phyloP scores from a whole-genome alignment of 2,329 filamentous ascomycete species.

The Emergomyces orientalis region DNA sequence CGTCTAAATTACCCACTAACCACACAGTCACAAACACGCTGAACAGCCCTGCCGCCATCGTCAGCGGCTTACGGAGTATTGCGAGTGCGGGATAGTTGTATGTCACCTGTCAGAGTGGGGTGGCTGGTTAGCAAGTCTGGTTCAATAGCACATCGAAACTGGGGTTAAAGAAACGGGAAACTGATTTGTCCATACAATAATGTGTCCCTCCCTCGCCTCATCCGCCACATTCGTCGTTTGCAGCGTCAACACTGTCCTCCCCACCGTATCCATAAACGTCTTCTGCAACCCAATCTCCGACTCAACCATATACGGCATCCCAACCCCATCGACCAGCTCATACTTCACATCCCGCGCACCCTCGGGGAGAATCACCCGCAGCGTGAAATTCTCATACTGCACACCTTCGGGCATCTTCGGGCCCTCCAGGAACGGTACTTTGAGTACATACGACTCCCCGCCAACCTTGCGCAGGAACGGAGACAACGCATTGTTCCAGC shows the following conservation, averaged over 20 bases:
- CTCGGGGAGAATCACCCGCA: conserved; percentile 82
- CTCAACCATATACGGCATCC: conserved; percentile 46
- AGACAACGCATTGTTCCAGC: conserved; percentile 83
- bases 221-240: conserved; percentile 82
- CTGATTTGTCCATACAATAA: conserved; percentile 48
- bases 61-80: conserved; percentile 73
- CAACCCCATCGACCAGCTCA: conserved; percentile 74
- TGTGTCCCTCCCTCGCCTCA: conserved; percentile 71
- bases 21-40: conserved; percentile 66
- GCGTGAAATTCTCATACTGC: conserved; percentile 69
- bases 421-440: conserved; percentile 86
- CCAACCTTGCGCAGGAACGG: conserved; percentile 59
- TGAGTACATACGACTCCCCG: conserved; percentile 69
- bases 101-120: conserved; percentile 45
- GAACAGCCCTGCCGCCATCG: conserved; percentile 65
- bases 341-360: conserved; percentile 55
- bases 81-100: conserved; percentile 75
- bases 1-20: conserved; percentile 66
- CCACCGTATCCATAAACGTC: conserved; percentile 89
- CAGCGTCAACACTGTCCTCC: conserved; percentile 72
- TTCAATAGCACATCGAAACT: neutral
- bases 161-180: conserved; percentile 1
- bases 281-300: conserved; percentile 58
- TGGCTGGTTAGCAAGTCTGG: neutral
- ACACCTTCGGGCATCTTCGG: conserved; percentile 78